These are phyloP conservation scores for Quercus alba DNA, from an alignment of 306 rosid species.

Conservation along the genomic window DNA sequence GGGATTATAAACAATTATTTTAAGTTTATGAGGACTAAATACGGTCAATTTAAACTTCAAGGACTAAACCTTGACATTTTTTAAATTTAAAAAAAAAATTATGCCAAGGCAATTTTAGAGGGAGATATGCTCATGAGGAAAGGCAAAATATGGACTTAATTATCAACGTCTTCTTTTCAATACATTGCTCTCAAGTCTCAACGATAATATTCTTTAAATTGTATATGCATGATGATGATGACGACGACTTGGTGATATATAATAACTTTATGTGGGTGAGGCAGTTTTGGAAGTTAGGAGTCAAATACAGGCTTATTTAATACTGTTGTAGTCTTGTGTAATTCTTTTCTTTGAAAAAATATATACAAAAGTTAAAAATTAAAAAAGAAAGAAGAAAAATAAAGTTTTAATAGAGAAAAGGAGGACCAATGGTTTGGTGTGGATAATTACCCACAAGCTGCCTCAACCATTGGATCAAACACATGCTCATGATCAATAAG, in stretches of 20 bases:
- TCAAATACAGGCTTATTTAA: not conserved
- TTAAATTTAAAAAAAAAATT: too few species aligned
- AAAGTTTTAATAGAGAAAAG: not conserved
- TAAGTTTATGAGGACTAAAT: too few species aligned
- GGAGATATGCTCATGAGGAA: too few species aligned
- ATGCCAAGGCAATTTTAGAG: too few species aligned
- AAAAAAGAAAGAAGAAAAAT: not conserved
- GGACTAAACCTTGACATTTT: too few species aligned
- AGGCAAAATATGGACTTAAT: too few species aligned
- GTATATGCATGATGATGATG: not conserved
- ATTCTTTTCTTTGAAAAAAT: not conserved
- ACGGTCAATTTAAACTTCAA: too few species aligned
- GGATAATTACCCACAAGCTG: constrained; percentile 6
- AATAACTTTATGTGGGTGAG: too few species aligned
- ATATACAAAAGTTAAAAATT: not conserved
- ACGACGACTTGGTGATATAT: too few species aligned
- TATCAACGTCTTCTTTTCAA: too few species aligned
- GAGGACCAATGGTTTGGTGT: not conserved
- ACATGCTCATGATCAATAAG: constrained; percentile 5
- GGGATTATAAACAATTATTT: too few species aligned
- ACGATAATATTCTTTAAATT: not conserved
- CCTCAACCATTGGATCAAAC: constrained; percentile 3
- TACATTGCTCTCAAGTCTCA: too few species aligned
- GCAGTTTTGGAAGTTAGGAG: not conserved
- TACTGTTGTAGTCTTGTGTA: not conserved